Evolutionary conservation across 768 basidiomycete genomes (phyloP), one percentile per base, ranked within the genome.

Genomic region (Trametes sanguinea): DNA sequence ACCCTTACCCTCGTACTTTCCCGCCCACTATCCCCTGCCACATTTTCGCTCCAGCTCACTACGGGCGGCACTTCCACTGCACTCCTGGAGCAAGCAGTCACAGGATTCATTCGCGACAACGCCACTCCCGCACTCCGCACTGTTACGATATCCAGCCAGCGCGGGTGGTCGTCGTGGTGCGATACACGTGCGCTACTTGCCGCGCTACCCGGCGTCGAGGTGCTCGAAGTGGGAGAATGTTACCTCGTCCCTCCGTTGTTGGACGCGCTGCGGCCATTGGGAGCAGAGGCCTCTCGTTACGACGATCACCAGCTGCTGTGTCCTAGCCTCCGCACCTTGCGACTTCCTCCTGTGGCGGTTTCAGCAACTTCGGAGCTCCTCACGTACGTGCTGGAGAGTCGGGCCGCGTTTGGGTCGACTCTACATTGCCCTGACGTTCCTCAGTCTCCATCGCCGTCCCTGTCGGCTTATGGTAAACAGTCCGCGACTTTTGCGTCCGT

Each of bases 131-230:
- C 53, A 4, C 27, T 56, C 33, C 52, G 54, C 8, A 30, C 50
- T 1, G 42, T 64, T 9, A 13, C 47, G 13, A 37, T 64, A 1
- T 39, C 52, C 5, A 54, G 62, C 33, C 57, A 64, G 11, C 62
- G 62, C 1, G 37, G 32, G 1, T 64, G 62, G 62, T 43, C 57
- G 16, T 16, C 57, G 35, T 64, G 62, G 62, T 64, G 62, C 47
- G 62, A 59, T 13, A 46, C 62, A 2, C 17, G 10, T 2, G 3
- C 45, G 10, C 46, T 63, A 0, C 57, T 63, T 11, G 33, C 39
- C 17, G 9, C 54, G 16, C 39, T 63, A 2, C 56, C 62, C 1
- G 30, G 39, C 14, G 8, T 48, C 3, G 39, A 45, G n/a, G 9
- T 17, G 16, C 5, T 63, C 8, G 52, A 48, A 22, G 14, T 63